Conservation (phyloP, 805 yeast species). For the Starmera dryadoides region DNA sequence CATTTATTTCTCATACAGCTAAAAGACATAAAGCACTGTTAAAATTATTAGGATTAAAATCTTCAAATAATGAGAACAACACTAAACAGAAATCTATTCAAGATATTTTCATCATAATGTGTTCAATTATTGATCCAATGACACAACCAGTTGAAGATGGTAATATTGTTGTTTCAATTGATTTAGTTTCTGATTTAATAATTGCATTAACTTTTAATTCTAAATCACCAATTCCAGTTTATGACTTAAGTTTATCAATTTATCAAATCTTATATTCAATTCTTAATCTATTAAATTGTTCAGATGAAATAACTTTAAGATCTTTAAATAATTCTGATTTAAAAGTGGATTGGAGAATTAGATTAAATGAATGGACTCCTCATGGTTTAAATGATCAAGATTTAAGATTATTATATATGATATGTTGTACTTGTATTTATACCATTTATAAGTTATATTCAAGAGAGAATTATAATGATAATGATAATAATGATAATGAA, state of each 20-base stretch:
- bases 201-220: constrained; percentile 24
- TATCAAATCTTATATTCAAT: constrained; percentile 31
- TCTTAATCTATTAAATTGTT: constrained; percentile 29
- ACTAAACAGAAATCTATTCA: too few relatives aligned
- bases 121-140: constrained; percentile 48
- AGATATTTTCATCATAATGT: constrained; percentile 18
- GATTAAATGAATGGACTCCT: constrained; percentile 31
- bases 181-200: constrained; percentile 44
- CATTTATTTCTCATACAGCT: constrained; percentile 17
- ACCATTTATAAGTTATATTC: constrained; percentile 37
- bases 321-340: constrained; percentile 32
- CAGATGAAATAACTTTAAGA: constrained; percentile 34
- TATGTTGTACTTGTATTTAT: constrained; percentile 33
- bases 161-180: constrained; percentile 44
- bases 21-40: constrained; percentile 25
- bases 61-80: constrained; percentile 3
- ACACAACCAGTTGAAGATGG: constrained; percentile 65
- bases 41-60: constrained; percentile 17
- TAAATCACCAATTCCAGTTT: constrained; percentile 24
- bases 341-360: constrained; percentile 24
- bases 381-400: constrained; percentile 25
- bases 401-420: constrained; percentile 38
- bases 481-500: background rate
- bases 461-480: constrained; percentile 3
- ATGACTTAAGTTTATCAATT: constrained; percentile 24